Evolutionary conservation across 2,329 filamentous ascomycete genomes (phyloP).

Genomic region (Calonectria ilicicola): DNA sequence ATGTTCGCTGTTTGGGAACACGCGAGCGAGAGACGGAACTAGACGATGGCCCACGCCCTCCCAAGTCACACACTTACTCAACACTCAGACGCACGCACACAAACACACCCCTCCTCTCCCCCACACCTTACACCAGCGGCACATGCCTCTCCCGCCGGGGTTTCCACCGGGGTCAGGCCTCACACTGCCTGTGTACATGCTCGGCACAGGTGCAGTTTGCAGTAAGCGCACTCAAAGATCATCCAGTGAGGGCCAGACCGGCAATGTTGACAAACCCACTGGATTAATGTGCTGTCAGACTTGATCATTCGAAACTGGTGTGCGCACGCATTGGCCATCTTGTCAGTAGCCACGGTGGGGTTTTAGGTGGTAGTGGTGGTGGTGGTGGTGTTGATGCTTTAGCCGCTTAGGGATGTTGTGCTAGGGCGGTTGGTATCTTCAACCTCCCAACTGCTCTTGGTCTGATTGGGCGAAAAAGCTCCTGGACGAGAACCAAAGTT

Average conservation of each 20-base stretch:
- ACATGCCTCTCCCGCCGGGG: conserved; percentile 30
- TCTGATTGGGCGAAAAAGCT: conserved; percentile 38
- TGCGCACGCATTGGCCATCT: conserved; percentile 67
- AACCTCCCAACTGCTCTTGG: conserved; percentile 36
- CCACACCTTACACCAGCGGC: conserved; percentile 32
- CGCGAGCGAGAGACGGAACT: conserved; percentile 26
- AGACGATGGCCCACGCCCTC: conserved; percentile 23
- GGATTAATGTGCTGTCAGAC: conserved; percentile 72
- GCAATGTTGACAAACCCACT: conserved; percentile 75
- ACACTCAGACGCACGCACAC: conserved; percentile 16
- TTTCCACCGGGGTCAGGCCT: conserved; percentile 21
- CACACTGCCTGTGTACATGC: conserved; percentile 61
- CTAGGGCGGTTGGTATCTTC: conserved; percentile 21
- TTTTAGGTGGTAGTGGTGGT: conserved; percentile 16
- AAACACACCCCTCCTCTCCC: conserved; percentile 26
- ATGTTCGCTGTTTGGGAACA: conserved; percentile 29
- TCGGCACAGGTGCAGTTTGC: conserved; percentile 74
- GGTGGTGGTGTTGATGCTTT: conserved; percentile 32
- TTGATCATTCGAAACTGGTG: conserved; percentile 76
- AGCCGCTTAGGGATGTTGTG: conserved; percentile 23
- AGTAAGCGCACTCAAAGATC: conserved; percentile 77
- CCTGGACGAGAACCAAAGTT: conserved; percentile 33
- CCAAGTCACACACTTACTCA: conserved; percentile 5
- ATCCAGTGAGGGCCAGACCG: conserved; percentile 74
- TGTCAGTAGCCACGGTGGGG: conserved; percentile 33